Base-by-base conservation (phyloP, 2,329 filamentous ascomycete genomes). In the Claviceps pusilla region DNA sequence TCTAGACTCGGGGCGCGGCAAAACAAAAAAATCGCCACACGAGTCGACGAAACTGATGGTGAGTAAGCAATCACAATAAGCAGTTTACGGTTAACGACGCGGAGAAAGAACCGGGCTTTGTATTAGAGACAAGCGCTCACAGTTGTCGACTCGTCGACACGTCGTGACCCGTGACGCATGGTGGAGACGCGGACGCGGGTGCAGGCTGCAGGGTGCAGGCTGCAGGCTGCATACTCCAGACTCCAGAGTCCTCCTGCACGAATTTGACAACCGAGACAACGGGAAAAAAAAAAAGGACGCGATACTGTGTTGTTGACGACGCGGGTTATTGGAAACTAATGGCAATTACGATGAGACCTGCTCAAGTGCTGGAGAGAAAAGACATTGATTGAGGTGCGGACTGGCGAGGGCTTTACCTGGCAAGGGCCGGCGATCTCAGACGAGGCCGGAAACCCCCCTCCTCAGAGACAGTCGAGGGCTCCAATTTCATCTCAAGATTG, bases 271-370 rank as follows among this genome's bases (percentile, higher is more conserved):
- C 7, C 7, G 4, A 7, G 10, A 28, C 12, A 10, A 46, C 12
- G 24, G 11, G 4, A 11, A 46, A 28, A 16, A 29, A 16, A 14
- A 14, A 41, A 16, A 33, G 29, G 28, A 51, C 19, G 50, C 50
- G 29, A 6, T 31, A 11, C 42, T 52, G 50, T 52, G 51, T 19
- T 29, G 19, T 16, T 37, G 37, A 49, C 16, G 9, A 14, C 14
- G 46, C 14, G 37, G 47, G 28, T 35, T 33, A 43, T 35, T 42
- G 37, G 28, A 37, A 47, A 49, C 46, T 43, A 49, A 49, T 37
- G 46, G 37, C 52, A 49, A 49, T 42, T 43, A 28, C 46, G 37
- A 49, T 49, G 46, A 53, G 52, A 49, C 52, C 39, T 48, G 37
- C 28, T 24, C 35, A 48, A 48, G 46, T 48, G 45, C 46, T 31